Conservation (phyloP, 2,329 filamentous ascomycete genomes). For the Zymoseptoria passerinii region DNA sequence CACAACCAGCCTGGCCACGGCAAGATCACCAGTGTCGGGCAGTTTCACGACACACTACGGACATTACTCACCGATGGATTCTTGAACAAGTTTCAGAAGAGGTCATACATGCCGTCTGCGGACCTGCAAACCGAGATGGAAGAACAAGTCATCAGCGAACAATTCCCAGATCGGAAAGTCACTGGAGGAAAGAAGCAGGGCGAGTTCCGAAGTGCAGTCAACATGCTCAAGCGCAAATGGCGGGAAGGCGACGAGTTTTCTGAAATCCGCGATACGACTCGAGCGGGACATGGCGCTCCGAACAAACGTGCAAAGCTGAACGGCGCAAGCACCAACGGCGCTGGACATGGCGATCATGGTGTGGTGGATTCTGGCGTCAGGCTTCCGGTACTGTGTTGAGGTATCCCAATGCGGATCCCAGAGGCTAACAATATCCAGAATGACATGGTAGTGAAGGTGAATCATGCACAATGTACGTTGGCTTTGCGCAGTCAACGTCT, state of each 20-base stretch:
- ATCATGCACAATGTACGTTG: conserved; percentile 76
- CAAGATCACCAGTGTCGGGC: conserved; percentile 31
- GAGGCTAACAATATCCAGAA: conserved; percentile 43
- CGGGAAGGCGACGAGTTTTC: conserved; percentile 34
- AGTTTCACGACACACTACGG: conserved; percentile 39
- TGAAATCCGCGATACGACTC: conserved; percentile 20
- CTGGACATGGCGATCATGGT: conserved; percentile 15
- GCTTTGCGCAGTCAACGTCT: conserved; percentile 73
- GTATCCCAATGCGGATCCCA: conserved; percentile 13
- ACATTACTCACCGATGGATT: conserved; percentile 56
- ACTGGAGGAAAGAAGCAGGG: conserved; percentile 59
- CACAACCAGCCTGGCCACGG: conserved; percentile 1
- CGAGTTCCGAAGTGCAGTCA: conserved; percentile 51
- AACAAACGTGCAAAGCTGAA: conserved; percentile 29
- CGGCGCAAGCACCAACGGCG: conserved; percentile 25
- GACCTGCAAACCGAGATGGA: conserved; percentile 52
- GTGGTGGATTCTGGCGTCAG: conserved; percentile 21
- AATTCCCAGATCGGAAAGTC: conserved; percentile 44
- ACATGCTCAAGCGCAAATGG: conserved; percentile 47
- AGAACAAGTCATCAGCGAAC: conserved; percentile 49
- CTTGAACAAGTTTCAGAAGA: conserved; percentile 52
- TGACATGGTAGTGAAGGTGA: conserved; percentile 67
- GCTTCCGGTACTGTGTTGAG: conserved; percentile 30
- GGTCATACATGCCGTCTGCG: conserved; percentile 46
- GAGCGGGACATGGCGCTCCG: conserved; percentile 18